Base-by-base conservation (phyloP, 179 eudicot species). In the Gypsophila paniculata region DNA sequence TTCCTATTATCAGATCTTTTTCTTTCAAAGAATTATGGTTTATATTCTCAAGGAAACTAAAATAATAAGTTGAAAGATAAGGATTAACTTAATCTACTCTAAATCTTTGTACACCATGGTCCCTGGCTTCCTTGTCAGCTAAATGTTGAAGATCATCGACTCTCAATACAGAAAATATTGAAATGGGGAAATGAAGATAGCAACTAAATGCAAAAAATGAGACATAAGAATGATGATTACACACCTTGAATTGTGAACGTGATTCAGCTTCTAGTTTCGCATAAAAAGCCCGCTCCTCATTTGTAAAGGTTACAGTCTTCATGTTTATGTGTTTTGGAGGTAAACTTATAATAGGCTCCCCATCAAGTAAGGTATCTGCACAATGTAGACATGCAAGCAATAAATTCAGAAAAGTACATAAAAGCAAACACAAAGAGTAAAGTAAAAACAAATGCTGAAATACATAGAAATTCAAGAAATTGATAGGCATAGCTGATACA, bases 211-310 rank as follows among this genome's bases (percentile, higher is more conserved):
- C 29, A 49, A 68, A 49, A 68, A 62, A 63, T 19, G 49, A 59
- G 64, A 73, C 61, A 65, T 15, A 61, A 72, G 42, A 72, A 34
- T 23, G n/a, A 34, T 19, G n/a, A 34, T 19, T 46, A 62, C 44
- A 18, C 17, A 95, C 99, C 97, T 95, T 95, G 72, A 95, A 95
- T 70, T 89, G 91, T 79, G 86, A 82, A n/a, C 90, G 89, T 34
- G 99, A 87, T 62, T 90, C 93, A 39, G 96, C 82, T 84, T 92
- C 99, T 68, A 95, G 80, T 76, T 88, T 83, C 22, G 78, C 46
- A 82, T 95, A 95, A 83, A 90, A 95, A 76, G 89, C 64, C 48
- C 97, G 79, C 76, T 95, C 99, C 84, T 95, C 97, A 34, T 69
- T 26, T 48, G 90, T 85, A 81, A 95, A 95, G 26, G 75, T 87